Evolutionary conservation across 2,329 filamentous ascomycete genomes (phyloP), one percentile per base, ranked within the genome.

Genomic region (Bipolaris bicolor): DNA sequence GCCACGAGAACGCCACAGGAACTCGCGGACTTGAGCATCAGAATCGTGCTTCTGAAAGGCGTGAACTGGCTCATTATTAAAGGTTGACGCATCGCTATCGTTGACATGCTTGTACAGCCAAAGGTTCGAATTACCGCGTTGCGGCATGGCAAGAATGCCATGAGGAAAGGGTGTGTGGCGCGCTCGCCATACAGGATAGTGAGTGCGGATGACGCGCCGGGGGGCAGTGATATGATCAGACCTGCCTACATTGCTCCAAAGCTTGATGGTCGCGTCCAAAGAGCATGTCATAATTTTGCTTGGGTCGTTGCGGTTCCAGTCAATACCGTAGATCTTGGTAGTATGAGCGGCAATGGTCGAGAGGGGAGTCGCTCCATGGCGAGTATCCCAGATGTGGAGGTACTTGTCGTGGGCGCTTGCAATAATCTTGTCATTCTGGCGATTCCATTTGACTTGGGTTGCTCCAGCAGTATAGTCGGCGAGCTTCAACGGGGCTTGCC

Each of bases 361-460:
- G 41, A 97, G 78, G 5, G 93, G 92, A 57, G 87, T 83, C 3
- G 90, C 89, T 0, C 92, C 87, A 70, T 89, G 90, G 47, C 93
- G 84, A 70, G 90, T 88, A 75, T 97, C 93, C 93, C 93, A 97
- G 49, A 97, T 91, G 59, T 91, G 89, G 41, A 97, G 81, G 79
- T 88, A 92, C 47, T 88, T 88, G 76, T 97, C 92, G 78, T 97
- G 94, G 10, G 93, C 92, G 29, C 93, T 97, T 18, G 94, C 94
- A 46, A 97, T 81, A 26, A 97, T 87, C 71, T 95, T 87, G n/a
- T 89, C 83, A 68, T 96, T 88, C 72, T 94, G 90, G 24, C 93
- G 86, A 72, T 93, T 97, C 83, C 91, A 97, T 77, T 97, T 97
- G 62, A 97, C 93, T 74, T 97, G 94, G 1, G 93, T 96, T 10